Evolutionary conservation across 805 yeast genomes (phyloP).

Genomic region (Ogataea populi-albae): DNA sequence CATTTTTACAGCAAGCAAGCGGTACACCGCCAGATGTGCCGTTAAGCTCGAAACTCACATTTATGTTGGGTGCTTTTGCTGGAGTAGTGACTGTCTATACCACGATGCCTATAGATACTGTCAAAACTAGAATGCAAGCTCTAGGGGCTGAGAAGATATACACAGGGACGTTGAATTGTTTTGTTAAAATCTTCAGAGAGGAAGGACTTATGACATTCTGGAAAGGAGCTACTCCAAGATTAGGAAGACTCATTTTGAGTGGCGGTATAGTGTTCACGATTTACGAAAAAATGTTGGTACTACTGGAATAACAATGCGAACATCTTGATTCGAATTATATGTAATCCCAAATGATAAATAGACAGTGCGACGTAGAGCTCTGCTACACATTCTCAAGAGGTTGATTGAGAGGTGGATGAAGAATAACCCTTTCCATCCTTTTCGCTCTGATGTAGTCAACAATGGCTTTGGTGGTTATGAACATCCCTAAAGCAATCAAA

Average conservation of each 20-base stretch:
- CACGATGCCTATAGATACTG: constrained; percentile 95
- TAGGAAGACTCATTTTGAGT: constrained; percentile 86
- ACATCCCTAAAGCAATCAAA: constrained; percentile 64
- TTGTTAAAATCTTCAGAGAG: constrained; percentile 70
- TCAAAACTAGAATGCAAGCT: constrained; percentile 96
- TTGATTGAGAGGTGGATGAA: constrained; percentile 17
- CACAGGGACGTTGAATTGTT: constrained; percentile 77
- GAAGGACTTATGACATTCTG: constrained; percentile 92
- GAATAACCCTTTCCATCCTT: constrained; percentile 64
- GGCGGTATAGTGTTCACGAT: constrained; percentile 98
- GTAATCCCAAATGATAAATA: too few species aligned
- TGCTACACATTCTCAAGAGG: too few species aligned
- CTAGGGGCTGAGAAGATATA: constrained; percentile 72
- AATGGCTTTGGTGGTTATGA: constrained; percentile 64
- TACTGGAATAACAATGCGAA: constrained; percentile 41
- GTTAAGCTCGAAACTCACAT: constrained; percentile 74
- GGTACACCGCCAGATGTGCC: constrained; percentile 69
- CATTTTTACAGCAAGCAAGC: constrained; percentile 67
- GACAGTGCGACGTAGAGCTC: too few species aligned
- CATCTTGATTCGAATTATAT: too few species aligned
- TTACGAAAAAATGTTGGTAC: constrained; percentile 79
- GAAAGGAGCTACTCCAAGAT: constrained; percentile 97
- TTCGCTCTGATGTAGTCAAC: constrained; percentile 73
- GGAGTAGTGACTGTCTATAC: constrained; percentile 87
- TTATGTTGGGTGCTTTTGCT: constrained; percentile 85